phyloP scores from a whole-genome alignment of 441 rosid species.

The Raphanus hybrid region DNA sequence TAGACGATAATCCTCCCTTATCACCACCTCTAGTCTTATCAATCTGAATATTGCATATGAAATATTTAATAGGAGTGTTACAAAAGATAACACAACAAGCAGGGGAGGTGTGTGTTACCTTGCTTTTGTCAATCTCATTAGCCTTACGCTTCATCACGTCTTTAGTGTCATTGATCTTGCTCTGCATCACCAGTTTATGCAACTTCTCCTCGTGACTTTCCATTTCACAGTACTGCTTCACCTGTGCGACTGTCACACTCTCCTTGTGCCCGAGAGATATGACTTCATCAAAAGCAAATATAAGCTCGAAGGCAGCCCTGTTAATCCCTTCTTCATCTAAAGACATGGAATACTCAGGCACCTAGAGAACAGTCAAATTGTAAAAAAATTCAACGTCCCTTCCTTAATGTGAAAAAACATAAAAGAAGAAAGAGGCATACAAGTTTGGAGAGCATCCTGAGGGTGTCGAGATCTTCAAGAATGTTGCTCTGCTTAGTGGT shows the following conservation, averaged over 20 bases:
- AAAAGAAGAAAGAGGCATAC: conserved; percentile 52
- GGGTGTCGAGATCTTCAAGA: conserved; percentile 93
- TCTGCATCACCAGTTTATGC: conserved; percentile 92
- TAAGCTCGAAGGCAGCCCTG: conserved; percentile 88
- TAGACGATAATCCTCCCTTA: conserved; percentile 89
- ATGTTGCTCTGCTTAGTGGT: conserved; percentile 98
- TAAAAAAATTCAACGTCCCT: no score
- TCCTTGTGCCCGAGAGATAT: conserved; percentile 99
- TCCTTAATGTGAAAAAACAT: no score
- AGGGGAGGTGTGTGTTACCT: conserved; percentile 53
- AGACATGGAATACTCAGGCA: conserved; percentile 85
- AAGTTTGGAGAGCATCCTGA: conserved; percentile 94
- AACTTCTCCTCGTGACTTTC: conserved; percentile 98
- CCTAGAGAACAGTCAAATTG: conserved; percentile 48
- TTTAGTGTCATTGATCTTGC: conserved; percentile 97
- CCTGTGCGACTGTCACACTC: conserved; percentile 90
- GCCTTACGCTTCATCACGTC: conserved; percentile 98
- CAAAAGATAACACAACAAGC: conserved; percentile 8
- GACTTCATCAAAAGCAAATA: conserved; percentile 97
- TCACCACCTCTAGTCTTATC: conserved; percentile 77
- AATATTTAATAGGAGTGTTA: conserved; percentile 31
- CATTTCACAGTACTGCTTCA: conserved; percentile 99
- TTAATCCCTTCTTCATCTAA: conserved; percentile 94
- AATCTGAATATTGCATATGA: conserved; percentile 55
- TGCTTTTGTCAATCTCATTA: conserved; percentile 97